phyloP scores from a whole-genome alignment of 2,329 filamentous ascomycete species.

The Cladosporium halotolerans region DNA sequence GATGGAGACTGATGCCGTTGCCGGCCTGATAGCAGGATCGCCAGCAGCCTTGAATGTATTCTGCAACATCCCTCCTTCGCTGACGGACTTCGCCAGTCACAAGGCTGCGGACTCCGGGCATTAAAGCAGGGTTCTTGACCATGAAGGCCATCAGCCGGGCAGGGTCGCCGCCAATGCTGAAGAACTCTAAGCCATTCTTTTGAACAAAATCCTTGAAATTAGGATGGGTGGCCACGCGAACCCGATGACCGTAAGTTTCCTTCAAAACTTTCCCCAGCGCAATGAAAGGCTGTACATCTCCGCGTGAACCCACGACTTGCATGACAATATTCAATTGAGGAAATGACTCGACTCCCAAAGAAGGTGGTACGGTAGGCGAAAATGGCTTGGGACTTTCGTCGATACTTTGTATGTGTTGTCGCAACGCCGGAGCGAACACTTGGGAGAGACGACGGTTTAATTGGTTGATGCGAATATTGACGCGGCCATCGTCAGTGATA shows the following conservation, averaged over 20 bases:
- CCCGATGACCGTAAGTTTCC: slow-evolving; percentile 32
- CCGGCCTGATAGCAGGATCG: slow-evolving; percentile 18
- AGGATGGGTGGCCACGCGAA: slow-evolving; percentile 66
- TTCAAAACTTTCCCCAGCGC: slow-evolving; percentile 36
- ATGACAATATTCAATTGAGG: slow-evolving; percentile 59
- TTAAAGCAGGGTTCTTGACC: slow-evolving; percentile 16
- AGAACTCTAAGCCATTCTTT: slow-evolving; percentile 68
- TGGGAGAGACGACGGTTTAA: slow-evolving; percentile 58
- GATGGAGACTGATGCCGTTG: not conserved
- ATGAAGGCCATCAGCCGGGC: slow-evolving; percentile 57
- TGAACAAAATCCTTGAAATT: slow-evolving; percentile 63
- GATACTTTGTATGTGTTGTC: slow-evolving; percentile 36
- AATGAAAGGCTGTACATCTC: slow-evolving; percentile 71
- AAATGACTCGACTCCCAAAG: slow-evolving; percentile 60
- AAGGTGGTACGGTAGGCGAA: slow-evolving; percentile 68
- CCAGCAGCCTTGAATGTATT: slow-evolving; percentile 31
- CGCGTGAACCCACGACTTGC: slow-evolving; percentile 67
- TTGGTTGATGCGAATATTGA: slow-evolving; percentile 70
- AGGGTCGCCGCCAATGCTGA: slow-evolving; percentile 67
- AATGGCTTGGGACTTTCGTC: not conserved
- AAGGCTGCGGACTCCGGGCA: slow-evolving; percentile 26
- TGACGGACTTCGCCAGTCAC: slow-evolving; percentile 26
- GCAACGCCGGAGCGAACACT: slow-evolving; percentile 56
- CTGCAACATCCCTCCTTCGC: slow-evolving; percentile 23
- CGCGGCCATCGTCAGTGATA: slow-evolving; percentile 57